Percentiles rank a stretch among this genome's conserved stretches.
phyloP scores from a whole-genome alignment of 345 rosid species.

The Aethionema arabicum region DNA sequence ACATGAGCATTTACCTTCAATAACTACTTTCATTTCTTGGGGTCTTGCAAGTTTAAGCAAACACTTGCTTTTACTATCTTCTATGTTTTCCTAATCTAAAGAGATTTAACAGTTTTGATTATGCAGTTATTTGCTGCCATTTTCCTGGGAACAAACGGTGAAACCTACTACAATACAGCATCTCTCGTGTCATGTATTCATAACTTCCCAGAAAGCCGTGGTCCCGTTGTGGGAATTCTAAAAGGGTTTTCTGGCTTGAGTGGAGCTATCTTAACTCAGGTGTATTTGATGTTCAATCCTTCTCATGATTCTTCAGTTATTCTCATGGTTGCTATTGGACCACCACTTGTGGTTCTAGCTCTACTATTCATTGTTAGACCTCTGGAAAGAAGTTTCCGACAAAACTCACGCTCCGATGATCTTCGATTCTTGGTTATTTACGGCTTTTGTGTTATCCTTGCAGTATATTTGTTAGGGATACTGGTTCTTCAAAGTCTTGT shows the following conservation, averaged over 20 bases:
- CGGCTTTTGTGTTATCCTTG: constrained; percentile 58
- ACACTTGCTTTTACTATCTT: background rate
- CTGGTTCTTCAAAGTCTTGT: constrained; percentile 66
- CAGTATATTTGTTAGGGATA: constrained; percentile 65
- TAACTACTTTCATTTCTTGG: background rate
- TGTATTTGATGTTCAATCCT: constrained; percentile 60
- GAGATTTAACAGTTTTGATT: constrained; percentile 2
- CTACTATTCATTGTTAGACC: constrained; percentile 73
- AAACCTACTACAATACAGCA: constrained; percentile 85
- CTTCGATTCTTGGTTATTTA: constrained; percentile 50
- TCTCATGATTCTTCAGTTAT: constrained; percentile 64
- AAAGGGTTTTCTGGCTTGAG: constrained; percentile 92
- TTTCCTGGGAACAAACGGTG: constrained; percentile 82
- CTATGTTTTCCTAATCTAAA: background rate
- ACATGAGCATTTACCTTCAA: background rate
- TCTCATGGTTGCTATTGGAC: constrained; percentile 73
- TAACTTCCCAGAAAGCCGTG: constrained; percentile 81
- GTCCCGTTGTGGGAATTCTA: constrained; percentile 80
- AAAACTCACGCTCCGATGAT: constrained; percentile 49
- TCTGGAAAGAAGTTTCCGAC: constrained; percentile 54
- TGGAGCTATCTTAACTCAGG: constrained; percentile 87
- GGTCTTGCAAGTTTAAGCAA: background rate
- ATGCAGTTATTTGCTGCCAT: constrained; percentile 68
- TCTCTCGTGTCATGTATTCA: constrained; percentile 80
- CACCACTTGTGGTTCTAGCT: constrained; percentile 57